A percentile compares a stretch with the other conserved stretches of the same genome.
These are phyloP conservation scores for Trichoderma sp. DNA, from an alignment of 2,329 filamentous ascomycete genomes.

Conservation along the genomic window DNA sequence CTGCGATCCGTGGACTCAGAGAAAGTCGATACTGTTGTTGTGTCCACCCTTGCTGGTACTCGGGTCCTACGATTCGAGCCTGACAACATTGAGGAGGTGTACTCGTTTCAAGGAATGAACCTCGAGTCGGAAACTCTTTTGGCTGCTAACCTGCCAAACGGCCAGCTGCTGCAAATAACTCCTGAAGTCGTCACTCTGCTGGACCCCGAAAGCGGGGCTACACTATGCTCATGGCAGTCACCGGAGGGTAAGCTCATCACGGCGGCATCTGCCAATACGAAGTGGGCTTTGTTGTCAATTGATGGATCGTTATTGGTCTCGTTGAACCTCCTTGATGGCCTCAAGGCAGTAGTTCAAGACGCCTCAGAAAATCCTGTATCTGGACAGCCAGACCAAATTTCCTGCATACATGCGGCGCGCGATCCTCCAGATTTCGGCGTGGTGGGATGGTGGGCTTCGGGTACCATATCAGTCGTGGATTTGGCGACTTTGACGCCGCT, in stretches of 20 bases:
- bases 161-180: slow-evolving; percentile 76
- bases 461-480: slow-evolving; percentile 73
- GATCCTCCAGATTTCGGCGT: slow-evolving; percentile 68
- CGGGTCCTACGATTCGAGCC: slow-evolving; percentile 76
- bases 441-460: slow-evolving; percentile 85
- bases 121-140: slow-evolving; percentile 74
- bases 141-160: slow-evolving; percentile 64
- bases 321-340: slow-evolving; percentile 61
- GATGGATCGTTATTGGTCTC: slow-evolving; percentile 74
- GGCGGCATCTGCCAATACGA: slow-evolving; percentile 72
- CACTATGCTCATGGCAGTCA: slow-evolving; percentile 61
- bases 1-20: slow-evolving; percentile 52
- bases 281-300: slow-evolving; percentile 71
- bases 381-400: slow-evolving; percentile 66
- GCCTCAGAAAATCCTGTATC: slow-evolving; percentile 55
- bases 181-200: slow-evolving; percentile 62
- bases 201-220: slow-evolving; percentile 59
- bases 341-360: slow-evolving; percentile 62
- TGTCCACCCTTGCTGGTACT: slow-evolving; percentile 82
- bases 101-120: slow-evolving; percentile 70
- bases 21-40: slow-evolving; percentile 69
- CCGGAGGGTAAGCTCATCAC: slow-evolving; percentile 64
- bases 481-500: slow-evolving; percentile 67
- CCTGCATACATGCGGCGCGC: slow-evolving; percentile 76
- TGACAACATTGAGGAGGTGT: slow-evolving; percentile 80